Conservation (phyloP, 2,329 filamentous ascomycete species). For the Ciborinia camelliae region DNA sequence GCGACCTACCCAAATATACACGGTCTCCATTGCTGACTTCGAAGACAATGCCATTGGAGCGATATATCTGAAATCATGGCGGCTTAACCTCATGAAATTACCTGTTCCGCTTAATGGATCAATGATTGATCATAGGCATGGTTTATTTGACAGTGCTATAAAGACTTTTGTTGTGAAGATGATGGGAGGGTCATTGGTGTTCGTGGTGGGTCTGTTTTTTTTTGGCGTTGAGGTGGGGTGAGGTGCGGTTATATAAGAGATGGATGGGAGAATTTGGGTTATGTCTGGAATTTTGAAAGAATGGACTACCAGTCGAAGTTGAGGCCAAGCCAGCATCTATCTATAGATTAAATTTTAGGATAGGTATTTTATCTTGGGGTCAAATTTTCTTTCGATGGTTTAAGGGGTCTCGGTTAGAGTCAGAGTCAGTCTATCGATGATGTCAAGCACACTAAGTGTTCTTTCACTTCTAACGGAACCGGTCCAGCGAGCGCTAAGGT, state of each 20-base stretch:
- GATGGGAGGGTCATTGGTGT: not conserved
- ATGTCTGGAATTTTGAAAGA: not conserved
- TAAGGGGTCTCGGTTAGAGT: no score
- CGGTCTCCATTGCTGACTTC: not conserved
- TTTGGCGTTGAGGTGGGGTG: no score
- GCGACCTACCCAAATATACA: not conserved
- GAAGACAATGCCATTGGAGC: slow-evolving; percentile 1
- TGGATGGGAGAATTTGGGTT: no score
- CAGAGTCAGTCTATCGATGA: no score
- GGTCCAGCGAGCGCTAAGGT: no score
- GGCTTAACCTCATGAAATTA: not conserved
- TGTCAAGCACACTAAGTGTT: no score
- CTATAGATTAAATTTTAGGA: not conserved
- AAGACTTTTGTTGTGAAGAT: not conserved
- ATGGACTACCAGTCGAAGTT: not conserved
- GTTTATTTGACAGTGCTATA: not conserved
- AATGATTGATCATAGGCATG: not conserved
- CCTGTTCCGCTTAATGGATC: not conserved
- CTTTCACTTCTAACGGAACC: no score
- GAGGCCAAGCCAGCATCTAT: not conserved
- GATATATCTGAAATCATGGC: not conserved
- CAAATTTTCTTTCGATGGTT: not conserved
- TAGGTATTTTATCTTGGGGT: not conserved
- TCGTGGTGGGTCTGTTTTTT: not conserved
- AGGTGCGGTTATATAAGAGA: no score